Percentiles rank a stretch among this genome's conserved stretches.
phyloP scores from a whole-genome alignment of 352 stramenopile species.

The Phytophthora syringae region DNA sequence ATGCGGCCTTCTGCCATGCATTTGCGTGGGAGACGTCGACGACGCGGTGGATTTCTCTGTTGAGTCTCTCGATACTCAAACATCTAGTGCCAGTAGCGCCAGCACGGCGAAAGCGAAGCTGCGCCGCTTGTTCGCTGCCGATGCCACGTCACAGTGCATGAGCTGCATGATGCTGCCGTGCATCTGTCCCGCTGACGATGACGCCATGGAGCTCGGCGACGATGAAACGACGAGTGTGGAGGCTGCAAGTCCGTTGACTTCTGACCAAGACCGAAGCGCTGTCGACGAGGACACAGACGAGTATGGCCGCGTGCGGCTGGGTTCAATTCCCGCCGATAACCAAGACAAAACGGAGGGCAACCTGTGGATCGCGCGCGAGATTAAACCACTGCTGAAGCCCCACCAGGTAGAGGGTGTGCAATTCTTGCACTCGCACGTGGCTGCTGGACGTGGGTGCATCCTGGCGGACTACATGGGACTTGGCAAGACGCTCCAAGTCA shows the following conservation, averaged over 20 bases:
- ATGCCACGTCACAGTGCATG: constrained; percentile 65
- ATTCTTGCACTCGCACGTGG: constrained; percentile 72
- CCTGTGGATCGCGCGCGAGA: constrained; percentile 76
- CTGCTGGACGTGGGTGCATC: constrained; percentile 73
- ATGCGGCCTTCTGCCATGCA: constrained; percentile 74
- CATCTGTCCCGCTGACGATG: constrained; percentile 76
- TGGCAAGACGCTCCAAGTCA: constrained; percentile 90
- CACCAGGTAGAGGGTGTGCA: constrained; percentile 79
- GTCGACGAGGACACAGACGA: constrained; percentile 48
- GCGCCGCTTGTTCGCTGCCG: constrained; percentile 56
- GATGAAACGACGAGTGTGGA: constrained; percentile 58
- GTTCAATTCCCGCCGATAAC: constrained; percentile 2
- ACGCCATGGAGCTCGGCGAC: constrained; percentile 27
- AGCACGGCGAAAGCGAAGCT: constrained; percentile 42
- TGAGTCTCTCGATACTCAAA: not conserved
- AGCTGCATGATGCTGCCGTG: constrained; percentile 83
- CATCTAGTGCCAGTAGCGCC: not conserved
- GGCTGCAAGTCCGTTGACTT: constrained; percentile 42
- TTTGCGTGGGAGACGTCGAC: constrained; percentile 62
- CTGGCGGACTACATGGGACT: constrained; percentile 92
- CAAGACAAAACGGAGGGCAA: constrained; percentile 16
- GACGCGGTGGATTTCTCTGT: constrained; percentile 30
- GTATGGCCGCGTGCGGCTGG: constrained; percentile 63
- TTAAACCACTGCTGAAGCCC: constrained; percentile 78
- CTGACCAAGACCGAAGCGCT: constrained; percentile 23